Conservation (phyloP, 1,284 basidiomycete genomes). For the Microstroma glucosiphilum region DNA sequence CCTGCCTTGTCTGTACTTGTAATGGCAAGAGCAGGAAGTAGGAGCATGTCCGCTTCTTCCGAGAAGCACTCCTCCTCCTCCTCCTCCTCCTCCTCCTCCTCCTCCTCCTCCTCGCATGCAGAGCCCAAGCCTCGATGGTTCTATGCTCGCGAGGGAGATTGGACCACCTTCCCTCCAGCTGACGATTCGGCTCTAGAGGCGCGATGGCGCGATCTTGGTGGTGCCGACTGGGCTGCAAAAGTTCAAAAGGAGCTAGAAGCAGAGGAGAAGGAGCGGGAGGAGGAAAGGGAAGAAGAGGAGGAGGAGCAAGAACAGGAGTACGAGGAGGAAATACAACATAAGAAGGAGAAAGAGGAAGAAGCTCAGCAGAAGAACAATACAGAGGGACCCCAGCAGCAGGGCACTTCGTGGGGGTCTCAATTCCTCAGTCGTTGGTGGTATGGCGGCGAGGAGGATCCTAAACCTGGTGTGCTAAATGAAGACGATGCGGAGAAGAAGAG, state of each 20-base stretch:
- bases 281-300: background rate
- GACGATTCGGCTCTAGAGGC: conserved; percentile 37
- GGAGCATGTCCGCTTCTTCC: background rate
- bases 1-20: no score
- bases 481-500: no score
- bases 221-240: conserved; percentile 12
- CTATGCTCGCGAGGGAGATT: conserved; percentile 36
- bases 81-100: background rate
- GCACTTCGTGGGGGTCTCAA: conserved; percentile 4
- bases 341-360: background rate
- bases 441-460: no score
- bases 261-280: conserved; percentile 4
- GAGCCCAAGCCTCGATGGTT: conserved; percentile 35
- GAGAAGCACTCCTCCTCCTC: background rate
- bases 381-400: background rate
- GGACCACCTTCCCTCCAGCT: conserved; percentile 36
- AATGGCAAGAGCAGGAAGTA: background rate
- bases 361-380: background rate
- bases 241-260: conserved; percentile 8
- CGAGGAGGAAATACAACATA: background rate
- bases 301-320: background rate
- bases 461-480: no score
- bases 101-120: no score
- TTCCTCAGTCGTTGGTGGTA: no score
- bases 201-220: conserved; percentile 27